Conservation (phyloP, 2,329 filamentous ascomycete genomes). For the Pseudogymnoascus sp. region DNA sequence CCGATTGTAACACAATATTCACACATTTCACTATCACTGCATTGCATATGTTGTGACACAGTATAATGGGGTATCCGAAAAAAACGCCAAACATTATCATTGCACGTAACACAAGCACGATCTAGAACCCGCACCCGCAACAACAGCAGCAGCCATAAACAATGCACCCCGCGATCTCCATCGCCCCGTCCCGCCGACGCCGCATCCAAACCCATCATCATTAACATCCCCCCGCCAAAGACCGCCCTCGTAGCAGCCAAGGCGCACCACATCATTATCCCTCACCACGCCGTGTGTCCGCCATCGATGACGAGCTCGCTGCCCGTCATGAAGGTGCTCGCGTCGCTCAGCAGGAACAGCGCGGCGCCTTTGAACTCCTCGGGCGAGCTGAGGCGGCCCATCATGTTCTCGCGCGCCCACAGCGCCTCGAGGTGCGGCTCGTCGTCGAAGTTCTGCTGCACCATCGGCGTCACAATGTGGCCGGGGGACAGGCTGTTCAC, state of each 20-base stretch:
- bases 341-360: constrained; percentile 58
- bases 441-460: constrained; percentile 66
- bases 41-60: background rate
- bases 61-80: background rate
- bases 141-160: background rate
- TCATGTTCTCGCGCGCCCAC: constrained; percentile 83
- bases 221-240: background rate
- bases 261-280: background rate
- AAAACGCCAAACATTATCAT: constrained; percentile 3
- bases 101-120: background rate
- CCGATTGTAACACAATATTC: background rate
- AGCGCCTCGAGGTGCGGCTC: constrained; percentile 58
- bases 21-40: background rate
- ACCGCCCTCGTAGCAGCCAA: background rate
- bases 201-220: background rate
- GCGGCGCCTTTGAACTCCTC: constrained; percentile 65
- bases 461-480: constrained; percentile 78
- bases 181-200: background rate
- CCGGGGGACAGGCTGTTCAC: constrained; percentile 77
- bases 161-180: background rate
- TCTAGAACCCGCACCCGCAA: background rate
- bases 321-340: constrained; percentile 63
- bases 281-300: constrained; percentile 44
- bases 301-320: constrained; percentile 63
- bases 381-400: constrained; percentile 58